These are phyloP conservation scores for Malassezia slooffiae DNA, from an alignment of 1,284 basidiomycete genomes.

Conservation along the genomic window DNA sequence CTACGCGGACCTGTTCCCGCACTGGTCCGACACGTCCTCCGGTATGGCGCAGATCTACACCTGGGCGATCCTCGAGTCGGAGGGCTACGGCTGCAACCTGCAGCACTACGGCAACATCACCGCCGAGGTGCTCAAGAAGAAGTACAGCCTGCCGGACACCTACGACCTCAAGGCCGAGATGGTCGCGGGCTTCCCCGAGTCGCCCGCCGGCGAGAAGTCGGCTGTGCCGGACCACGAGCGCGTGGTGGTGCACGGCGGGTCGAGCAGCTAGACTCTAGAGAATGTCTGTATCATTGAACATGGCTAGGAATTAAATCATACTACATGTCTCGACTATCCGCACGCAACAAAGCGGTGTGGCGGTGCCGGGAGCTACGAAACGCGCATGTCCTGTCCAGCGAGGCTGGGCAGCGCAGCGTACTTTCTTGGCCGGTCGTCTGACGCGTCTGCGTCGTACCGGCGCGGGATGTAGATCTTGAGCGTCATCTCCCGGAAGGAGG, in stretches of 20 bases:
- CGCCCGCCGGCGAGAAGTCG: slow-evolving; percentile 43
- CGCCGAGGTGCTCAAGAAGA: slow-evolving; percentile 30
- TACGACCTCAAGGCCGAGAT: slow-evolving; percentile 49
- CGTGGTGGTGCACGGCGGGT: no score
- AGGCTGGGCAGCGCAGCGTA: no score
- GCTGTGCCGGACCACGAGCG: slow-evolving; percentile 48
- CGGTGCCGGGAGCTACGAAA: no score
- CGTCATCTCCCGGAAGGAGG: slow-evolving; percentile 8
- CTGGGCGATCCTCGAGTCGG: slow-evolving; percentile 50
- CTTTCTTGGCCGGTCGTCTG: no score
- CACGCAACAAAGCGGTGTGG: no score
- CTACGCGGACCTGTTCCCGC: slow-evolving; percentile 48
- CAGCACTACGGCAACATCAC: slow-evolving; percentile 45
- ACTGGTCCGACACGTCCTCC: slow-evolving; percentile 23
- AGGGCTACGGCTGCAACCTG: slow-evolving; percentile 50
- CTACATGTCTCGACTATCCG: no score
- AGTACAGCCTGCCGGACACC: slow-evolving; percentile 44
- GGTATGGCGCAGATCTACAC: slow-evolving; percentile 48
- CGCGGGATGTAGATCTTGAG: slow-evolving; percentile 9
- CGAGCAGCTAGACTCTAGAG: no score
- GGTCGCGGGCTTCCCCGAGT: slow-evolving; percentile 49
- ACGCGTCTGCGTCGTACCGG: no score
- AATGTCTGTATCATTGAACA: no score
- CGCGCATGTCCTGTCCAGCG: no score
- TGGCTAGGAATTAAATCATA: no score